Conservation (phyloP, 192 early-diverging fungal genomes). For the Diversispora eburnea region DNA sequence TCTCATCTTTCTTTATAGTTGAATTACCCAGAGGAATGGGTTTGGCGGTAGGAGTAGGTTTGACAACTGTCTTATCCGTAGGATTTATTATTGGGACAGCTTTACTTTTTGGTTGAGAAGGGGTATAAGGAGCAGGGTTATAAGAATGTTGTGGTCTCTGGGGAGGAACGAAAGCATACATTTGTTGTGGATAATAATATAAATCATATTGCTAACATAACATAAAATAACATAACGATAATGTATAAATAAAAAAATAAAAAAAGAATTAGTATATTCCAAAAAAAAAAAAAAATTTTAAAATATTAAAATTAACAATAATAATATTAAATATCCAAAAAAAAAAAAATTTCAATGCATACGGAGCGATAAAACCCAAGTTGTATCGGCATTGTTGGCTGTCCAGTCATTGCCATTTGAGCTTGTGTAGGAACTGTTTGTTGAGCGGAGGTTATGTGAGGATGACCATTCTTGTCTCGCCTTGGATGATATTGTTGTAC, state of each 20-base stretch:
- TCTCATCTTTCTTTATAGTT: conserved; percentile 18
- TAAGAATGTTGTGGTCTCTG: not conserved
- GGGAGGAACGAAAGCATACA: too few species aligned
- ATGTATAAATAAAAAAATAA: too few species aligned
- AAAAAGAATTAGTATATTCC: too few species aligned
- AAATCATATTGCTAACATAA: too few species aligned
- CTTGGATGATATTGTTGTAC: conserved; percentile 5
- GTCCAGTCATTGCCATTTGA: not conserved
- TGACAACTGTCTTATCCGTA: not conserved
- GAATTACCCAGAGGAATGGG: not conserved
- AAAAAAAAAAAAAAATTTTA: not conserved
- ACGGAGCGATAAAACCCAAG: not conserved
- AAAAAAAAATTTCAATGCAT: not conserved
- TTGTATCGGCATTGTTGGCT: not conserved
- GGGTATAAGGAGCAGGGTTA: not conserved
- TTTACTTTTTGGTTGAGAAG: not conserved
- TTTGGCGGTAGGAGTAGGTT: not conserved
- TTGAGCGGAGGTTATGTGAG: not conserved
- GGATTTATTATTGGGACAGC: conserved; percentile 19
- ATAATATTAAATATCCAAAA: not conserved
- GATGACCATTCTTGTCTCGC: not conserved
- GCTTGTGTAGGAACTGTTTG: not conserved
- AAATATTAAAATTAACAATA: not conserved
- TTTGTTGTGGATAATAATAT: too few species aligned
- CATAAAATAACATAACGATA: too few species aligned